phyloP scores from a whole-genome alignment of 2,329 filamentous ascomycete species.

The Verticillium tricorpus region DNA sequence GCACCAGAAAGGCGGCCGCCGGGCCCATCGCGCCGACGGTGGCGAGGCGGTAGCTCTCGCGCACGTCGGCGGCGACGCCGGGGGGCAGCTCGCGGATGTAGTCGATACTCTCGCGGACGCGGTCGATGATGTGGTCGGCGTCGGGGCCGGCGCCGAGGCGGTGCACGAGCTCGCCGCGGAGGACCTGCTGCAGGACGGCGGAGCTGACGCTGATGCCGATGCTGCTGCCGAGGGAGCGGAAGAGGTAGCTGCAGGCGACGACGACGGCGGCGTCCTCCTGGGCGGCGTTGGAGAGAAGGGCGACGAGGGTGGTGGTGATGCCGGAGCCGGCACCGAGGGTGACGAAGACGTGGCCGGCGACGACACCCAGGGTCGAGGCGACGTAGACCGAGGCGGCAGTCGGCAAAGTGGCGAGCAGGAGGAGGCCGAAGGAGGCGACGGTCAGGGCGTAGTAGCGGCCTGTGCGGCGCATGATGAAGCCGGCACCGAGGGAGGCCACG shows the following conservation, averaged over 20 bases:
- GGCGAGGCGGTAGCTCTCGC: conserved; percentile 57
- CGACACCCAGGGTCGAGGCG: conserved; percentile 46
- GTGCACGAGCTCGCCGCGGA: conserved; percentile 51
- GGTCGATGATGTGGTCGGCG: conserved; percentile 61
- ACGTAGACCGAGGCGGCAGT: conserved; percentile 49
- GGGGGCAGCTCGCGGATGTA: conserved; percentile 64
- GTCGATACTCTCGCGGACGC: conserved; percentile 65
- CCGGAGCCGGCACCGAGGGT: conserved; percentile 41
- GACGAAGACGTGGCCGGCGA: conserved; percentile 51
- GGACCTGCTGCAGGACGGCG: conserved; percentile 65
- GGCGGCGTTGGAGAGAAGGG: conserved; percentile 64
- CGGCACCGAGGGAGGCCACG: conserved; percentile 58
- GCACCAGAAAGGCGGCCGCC: conserved; percentile 26
- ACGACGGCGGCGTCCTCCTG: conserved; percentile 67
- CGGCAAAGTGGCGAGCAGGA: conserved; percentile 49
- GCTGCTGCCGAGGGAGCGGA: conserved; percentile 73
- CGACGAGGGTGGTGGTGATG: conserved; percentile 68
- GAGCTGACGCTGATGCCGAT: conserved; percentile 68
- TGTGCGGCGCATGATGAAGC: conserved; percentile 64
- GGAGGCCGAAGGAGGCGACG: conserved; percentile 45
- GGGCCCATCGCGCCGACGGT: conserved; percentile 36
- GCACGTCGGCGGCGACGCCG: conserved; percentile 52
- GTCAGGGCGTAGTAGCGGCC: conserved; percentile 70
- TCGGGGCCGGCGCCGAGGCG: conserved; percentile 57
- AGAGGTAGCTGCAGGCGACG: conserved; percentile 76